Evolutionary conservation across 371 early-diverging fungal genomes (phyloP).

Genomic region (Syncephalastrum monosporum): DNA sequence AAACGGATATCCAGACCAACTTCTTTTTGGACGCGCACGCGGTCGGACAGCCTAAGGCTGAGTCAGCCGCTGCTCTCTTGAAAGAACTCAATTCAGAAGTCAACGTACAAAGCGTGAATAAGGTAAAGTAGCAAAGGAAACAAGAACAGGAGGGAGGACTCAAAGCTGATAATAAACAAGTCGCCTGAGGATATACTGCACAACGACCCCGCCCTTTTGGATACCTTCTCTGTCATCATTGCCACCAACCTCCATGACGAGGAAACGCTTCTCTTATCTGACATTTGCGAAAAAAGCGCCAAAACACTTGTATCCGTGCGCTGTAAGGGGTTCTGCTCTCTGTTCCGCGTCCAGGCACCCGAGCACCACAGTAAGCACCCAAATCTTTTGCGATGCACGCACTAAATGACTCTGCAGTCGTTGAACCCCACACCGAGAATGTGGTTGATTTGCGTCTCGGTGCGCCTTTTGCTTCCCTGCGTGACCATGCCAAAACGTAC

Average conservation of each 20-base stretch:
- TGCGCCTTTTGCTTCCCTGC: slow-evolving; percentile 76
- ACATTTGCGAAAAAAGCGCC: slow-evolving; percentile 54
- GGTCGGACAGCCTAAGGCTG: slow-evolving; percentile 67
- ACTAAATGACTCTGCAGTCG: slow-evolving; percentile 49
- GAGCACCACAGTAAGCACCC: slow-evolving; percentile 55
- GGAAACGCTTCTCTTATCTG: slow-evolving; percentile 55
- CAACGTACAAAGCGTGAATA: slow-evolving; percentile 47
- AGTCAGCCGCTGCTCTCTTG: slow-evolving; percentile 64
- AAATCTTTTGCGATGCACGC: not conserved
- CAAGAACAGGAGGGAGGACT: not conserved
- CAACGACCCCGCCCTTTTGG: slow-evolving; percentile 60
- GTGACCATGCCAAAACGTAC: slow-evolving; percentile 55
- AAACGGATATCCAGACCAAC: slow-evolving; percentile 77
- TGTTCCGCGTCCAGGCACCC: slow-evolving; percentile 65
- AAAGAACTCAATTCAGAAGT: slow-evolving; percentile 89
- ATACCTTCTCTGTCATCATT: slow-evolving; percentile 72
- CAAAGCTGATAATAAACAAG: slow-evolving; percentile 4
- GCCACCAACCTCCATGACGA: slow-evolving; percentile 63
- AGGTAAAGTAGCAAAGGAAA: slow-evolving; percentile 29
- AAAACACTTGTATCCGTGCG: slow-evolving; percentile 72
- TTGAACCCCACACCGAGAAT: slow-evolving; percentile 87
- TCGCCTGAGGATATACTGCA: slow-evolving; percentile 43
- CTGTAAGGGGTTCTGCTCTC: slow-evolving; percentile 73
- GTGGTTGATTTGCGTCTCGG: slow-evolving; percentile 79
- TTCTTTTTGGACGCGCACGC: slow-evolving; percentile 79